Evolutionary conservation across 305 asterid genomes (phyloP), one percentile per base, ranked within the genome.

Genomic region (Salvia sclarea): DNA sequence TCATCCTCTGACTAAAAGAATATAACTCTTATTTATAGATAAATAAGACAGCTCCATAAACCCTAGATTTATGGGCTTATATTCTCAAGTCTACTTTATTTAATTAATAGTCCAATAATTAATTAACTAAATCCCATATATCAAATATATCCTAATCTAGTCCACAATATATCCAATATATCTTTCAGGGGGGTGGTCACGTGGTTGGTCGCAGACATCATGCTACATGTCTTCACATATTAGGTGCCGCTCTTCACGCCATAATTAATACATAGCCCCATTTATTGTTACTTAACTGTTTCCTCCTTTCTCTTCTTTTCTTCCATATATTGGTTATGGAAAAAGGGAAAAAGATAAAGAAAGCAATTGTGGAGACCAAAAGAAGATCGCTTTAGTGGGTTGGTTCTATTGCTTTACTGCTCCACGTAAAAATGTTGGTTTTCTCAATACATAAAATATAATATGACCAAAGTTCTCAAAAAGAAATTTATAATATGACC

Each of bases 181-280:
- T n/a, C n/a, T n/a, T n/a, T n/a, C n/a, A n/a, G 33, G 4, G 66
- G 40, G 47, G 3, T 18, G 12, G 50, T 8, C 66, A 69, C 52
- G 52, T 62, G 70, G 48, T 13, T 18, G 40, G 45, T 1, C 4
- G 74, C 52, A 40, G 56, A 9, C 76, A 45, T 2, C 60, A 64
- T 47, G 77, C 71, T 73, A 40, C 78, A 28, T 76, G 76, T 71
- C 70, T 49, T 8, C 14, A 33, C 41, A 37, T 24, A 21, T 63
- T 54, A 11, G 76, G 64, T 44, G 79, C 81, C 79, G 71, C 68
- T 20, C 60, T 16, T 77, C 72, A 54, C 80, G 79, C 80, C 77
- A 6, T n/a, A 70, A 69, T 73, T 37, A 61, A 61, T 47, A 6
- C 59, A 0, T 3, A n/a, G 25, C 30, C 28, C 45, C 54, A 47